Evolutionary conservation across 2,329 filamentous ascomycete genomes (phyloP), one percentile per base, ranked within the genome.

Genomic region (Aspergillus terreus): DNA sequence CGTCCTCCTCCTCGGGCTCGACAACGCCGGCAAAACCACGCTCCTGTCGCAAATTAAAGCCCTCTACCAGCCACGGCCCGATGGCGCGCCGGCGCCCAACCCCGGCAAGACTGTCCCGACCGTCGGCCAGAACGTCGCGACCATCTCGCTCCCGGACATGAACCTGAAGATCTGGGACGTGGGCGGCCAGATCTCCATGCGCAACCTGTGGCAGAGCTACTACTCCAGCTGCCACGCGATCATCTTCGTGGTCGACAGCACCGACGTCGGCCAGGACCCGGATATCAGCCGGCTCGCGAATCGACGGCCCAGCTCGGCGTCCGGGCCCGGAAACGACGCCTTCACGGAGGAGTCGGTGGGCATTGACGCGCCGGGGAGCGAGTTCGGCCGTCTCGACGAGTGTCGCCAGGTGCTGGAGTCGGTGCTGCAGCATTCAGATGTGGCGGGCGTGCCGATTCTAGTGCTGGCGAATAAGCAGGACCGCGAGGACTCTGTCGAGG

Each of bases 131-230:
- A 97, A 97, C 74, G 92, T 97, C 58, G 88, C 90, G 56, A 94
- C 92, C 44, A 89, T 99, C 68, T 84, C 88, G 19, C 81, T 97
- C 21, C 87, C 90, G 14, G 90, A 96, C 71, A 92, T 96, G 84
- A 96, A 97, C 78, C 80, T 99, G 67, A 96, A 96, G 78, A 88
- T 99, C 63, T 97, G 94, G 94, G 94, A 99, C 69, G 90, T 99
- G 1, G 94, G 94, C 58, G 94, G 94, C 6, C 94, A 99, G 73
- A 85, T 94, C 66, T 87, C 83, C 25, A 82, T 99, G 67, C 86
- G 94, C 56, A 87, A 87, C 57, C 83, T 97, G 30, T 99, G 94
- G 94, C 90, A 96, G 71, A 90, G 86, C 71, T 99, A 99, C 77
- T 99, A 96, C 78, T 80, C 85, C 46, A 89, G 84, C 70, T 95